Percentiles rank a stretch among this genome's conserved stretches.
phyloP scores from a whole-genome alignment of 2,329 filamentous ascomycete genomes.

The Botrytis sinoallii region DNA sequence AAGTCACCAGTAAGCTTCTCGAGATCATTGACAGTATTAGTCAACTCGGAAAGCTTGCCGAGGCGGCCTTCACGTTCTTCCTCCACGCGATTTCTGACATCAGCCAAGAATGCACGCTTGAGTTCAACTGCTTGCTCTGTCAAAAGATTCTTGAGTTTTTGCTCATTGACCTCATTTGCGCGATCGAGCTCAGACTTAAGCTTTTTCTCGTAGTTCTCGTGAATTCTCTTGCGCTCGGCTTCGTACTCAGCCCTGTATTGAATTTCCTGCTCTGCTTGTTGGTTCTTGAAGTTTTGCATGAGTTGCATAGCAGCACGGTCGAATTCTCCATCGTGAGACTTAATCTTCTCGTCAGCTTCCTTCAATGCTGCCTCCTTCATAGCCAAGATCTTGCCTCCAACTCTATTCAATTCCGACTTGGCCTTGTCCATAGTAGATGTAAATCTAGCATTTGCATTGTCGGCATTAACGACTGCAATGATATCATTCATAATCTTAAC shows the following conservation, averaged over 20 bases:
- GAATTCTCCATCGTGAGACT: conserved; percentile 66
- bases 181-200: conserved; percentile 75
- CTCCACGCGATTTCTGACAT: conserved; percentile 80
- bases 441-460: conserved; percentile 75
- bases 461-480: conserved; percentile 88
- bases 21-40: conserved; percentile 73
- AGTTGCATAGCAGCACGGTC: conserved; percentile 84
- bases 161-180: conserved; percentile 75
- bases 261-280: conserved; percentile 76
- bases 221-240: conserved; percentile 76
- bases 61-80: conserved; percentile 82
- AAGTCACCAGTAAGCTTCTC: conserved; percentile 85
- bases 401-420: conserved; percentile 75
- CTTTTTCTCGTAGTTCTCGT: conserved; percentile 74
- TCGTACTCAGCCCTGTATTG: conserved; percentile 88
- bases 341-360: conserved; percentile 66
- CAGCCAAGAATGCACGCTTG: conserved; percentile 77
- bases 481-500: conserved; percentile 96
- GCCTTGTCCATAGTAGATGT: conserved; percentile 76
- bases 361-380: conserved; percentile 70
- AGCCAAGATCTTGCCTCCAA: conserved; percentile 73
- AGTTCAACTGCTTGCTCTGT: conserved; percentile 86
- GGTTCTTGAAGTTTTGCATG: conserved; percentile 79
- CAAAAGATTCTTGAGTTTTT: conserved; percentile 79
- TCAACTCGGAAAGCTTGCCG: conserved; percentile 79